Evolutionary conservation across 2,329 filamentous ascomycete species (phyloP), one percentile per base, ranked within the genome.

Genomic region (Pyrenochaeta sp.): DNA sequence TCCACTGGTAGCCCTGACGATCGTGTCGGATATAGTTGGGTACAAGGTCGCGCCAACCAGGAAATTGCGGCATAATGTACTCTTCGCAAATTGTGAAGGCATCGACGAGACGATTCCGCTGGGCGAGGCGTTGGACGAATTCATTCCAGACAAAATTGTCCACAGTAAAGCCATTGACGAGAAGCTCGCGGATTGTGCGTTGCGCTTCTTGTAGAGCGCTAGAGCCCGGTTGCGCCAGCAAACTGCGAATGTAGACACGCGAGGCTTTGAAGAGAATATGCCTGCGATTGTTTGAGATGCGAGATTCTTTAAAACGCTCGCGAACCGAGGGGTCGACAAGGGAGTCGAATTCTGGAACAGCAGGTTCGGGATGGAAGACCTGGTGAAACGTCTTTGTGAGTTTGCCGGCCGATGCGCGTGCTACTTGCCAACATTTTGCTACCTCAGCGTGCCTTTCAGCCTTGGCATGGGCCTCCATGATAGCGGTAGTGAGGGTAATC

Each of bases 131-230:
- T 64, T 89, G 85, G 49, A 97, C 83, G 60, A 90, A 87, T 45
- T 84, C 81, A 71, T 96, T 95, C 92, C 92, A 96, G 63, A 91
- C 92, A 64, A 83, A 83, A 70, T 85, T 88, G 67, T 91, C 88
- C 51, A 97, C 76, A 23, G 80, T 78, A 78, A 94, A 97, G 10
- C 93, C 94, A 35, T 83, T 81, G 1, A 73, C 70, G 7, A 85
- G 78, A 10, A 93, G 78, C n/a, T 82, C 74, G 18, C 80, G 73
- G 23, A 92, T 62, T 5, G 68, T 68, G 17, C 54, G 45, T 31
- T 74, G 56, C 27, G 71, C 69, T 55, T 64, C 41, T 37, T 75
- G 58, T 11, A 77, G 55, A n/a, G 40, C n/a, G 45, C 44, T 23
- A 11, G 71, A 60, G 9, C 56, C 40, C 12, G 64, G 51, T 30